Evolutionary conservation across 1,284 basidiomycete species (phyloP), one percentile per base, ranked within the genome.

Genomic region (Cutaneotrichosporon arboriforme): DNA sequence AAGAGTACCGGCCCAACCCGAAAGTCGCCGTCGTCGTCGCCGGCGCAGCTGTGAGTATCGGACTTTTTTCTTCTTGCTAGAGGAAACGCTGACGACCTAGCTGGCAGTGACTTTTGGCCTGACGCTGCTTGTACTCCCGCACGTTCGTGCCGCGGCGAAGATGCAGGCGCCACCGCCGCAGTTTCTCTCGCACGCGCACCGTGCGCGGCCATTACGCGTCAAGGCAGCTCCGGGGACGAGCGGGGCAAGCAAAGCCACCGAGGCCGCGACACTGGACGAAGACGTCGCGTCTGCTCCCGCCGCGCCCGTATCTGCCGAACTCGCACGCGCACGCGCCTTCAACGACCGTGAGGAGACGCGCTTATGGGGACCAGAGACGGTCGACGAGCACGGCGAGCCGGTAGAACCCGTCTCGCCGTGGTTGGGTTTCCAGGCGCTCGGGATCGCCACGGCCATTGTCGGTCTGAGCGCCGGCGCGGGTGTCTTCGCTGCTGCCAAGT

Each of bases 391-490:
- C 17, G 54, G 26, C 21, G 56, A 47, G 41, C 31, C 15, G 8
- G 23, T 39, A 22, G 53, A 49, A 44, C 58, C 44, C 7, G 59
- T 41, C 8, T 61, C 42, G 1, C 51, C 59, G 7, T 60, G 61
- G 57, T 40, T 67, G 14, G 68, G 62, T 2, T 52, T 65, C 35
- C 59, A 72, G 54, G 71, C 71, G 14, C 62, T 73, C 7, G 67
- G 59, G 1, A 65, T 69, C 41, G 71, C 71, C 9, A 72, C 71
- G 23, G 66, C 60, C 8, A 44, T 72, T 14, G 71, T 73, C 1
- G 60, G 63, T 34, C 61, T 63, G 1, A 64, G 54, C 38, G 64
- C 71, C 1, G 69, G 64, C 2, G 45, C 70, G 13, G 70, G 69
- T 1, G 58, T 62, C 9, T 68, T 58, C 47, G 60, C 60, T 4